Base-by-base conservation (phyloP, 2,329 filamentous ascomycete species). In the Eutypella sp. region DNA sequence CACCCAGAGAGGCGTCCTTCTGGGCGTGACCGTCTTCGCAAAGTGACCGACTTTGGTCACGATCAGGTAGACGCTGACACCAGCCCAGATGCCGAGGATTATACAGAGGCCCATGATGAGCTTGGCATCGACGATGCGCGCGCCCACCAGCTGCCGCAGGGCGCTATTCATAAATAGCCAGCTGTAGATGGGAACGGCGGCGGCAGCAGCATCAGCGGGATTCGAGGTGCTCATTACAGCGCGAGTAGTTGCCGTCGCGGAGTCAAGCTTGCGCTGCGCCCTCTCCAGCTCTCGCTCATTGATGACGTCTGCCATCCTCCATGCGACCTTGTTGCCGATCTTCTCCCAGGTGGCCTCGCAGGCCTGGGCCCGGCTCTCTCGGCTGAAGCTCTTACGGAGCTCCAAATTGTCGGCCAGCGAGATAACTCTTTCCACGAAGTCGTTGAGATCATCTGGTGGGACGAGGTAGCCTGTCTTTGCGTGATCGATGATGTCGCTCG, bases 321-420 rank as follows among this genome's bases (percentile, higher is more conserved):
- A 81, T 3, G 84, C 84, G 1, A 85, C 83, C 41, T 77, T 79
- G 55, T 84, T 84, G 66, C 85, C 84, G 62, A 87, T 84, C 65
- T 78, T 83, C 47, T 85, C 81, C 84, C 84, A 87, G 0, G 81
- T 87, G 3, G 79, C 82, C 41, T 81, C 72, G 48, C 77, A 76
- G 0, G 82, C 84, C 49, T 81, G 76, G 18, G 61, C 58, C 43
- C 82, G 72, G 2, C 80, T 75, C 8, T 70, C 67, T 0, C 48
- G 46, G 2, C 68, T 66, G 67, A 86, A 76, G 2, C 52, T 58
- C 5, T 55, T 42, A 7, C 79, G 71, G 15, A 78, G 60, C 0
- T 51, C 45, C 0, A 59, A 40, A 48, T 85, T 70, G 2, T 57
- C 63, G 1, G 73, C 71, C 0, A 87, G 66, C 46, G 71, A 57